Evolutionary conservation across 1,284 basidiomycete species (phyloP), one percentile per base, ranked within the genome.

Genomic region (Cryptococcus sp.): DNA sequence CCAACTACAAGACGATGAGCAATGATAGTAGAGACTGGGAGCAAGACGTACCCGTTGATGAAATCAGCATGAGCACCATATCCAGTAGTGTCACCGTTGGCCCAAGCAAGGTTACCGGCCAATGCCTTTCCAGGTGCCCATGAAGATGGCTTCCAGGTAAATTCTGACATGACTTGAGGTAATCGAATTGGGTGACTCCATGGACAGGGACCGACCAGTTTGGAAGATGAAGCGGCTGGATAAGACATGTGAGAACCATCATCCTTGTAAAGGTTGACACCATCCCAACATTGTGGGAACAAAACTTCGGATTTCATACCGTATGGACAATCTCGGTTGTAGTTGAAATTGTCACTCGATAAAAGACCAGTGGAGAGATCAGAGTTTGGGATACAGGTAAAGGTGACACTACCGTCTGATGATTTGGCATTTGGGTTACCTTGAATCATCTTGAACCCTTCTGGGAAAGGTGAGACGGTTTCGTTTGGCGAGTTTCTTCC

Each of bases 31-130:
- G 46, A 34, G 23, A 23, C 23, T 23, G 23, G 23, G 23, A 23
- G 23, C 23, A 23, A 23, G 23, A 32, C 46, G 13, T 48, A 48
- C 46, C 62, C 64, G 49, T 66, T 64, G 43, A 65, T 58, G 48
- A 73, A 73, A 53, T 73, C 71, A 4, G 59, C 67, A 48, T 73
- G 71, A 35, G 65, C 51, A 11, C 67, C 71, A 52, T 62, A 67
- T 13, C 68, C 72, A n/a, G 70, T 74, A 8, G 65, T 69, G 55
- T 74, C 72, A 11, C 72, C 72, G 49, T 70, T 71, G 23, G 74
- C 68, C 72, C 72, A 74, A 10, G 63, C 64, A 15, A 74, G 56
- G 33, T 72, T 61, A 5, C 66, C 67, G 42, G 52, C 58, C 33
- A 67, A 43, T 0, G 63, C 33, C 4, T 58, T 63, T 37, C 64